These are phyloP conservation scores for Amniculicola lignicola DNA, from an alignment of 495 filamentous ascomycete species.

Conservation along the genomic window DNA sequence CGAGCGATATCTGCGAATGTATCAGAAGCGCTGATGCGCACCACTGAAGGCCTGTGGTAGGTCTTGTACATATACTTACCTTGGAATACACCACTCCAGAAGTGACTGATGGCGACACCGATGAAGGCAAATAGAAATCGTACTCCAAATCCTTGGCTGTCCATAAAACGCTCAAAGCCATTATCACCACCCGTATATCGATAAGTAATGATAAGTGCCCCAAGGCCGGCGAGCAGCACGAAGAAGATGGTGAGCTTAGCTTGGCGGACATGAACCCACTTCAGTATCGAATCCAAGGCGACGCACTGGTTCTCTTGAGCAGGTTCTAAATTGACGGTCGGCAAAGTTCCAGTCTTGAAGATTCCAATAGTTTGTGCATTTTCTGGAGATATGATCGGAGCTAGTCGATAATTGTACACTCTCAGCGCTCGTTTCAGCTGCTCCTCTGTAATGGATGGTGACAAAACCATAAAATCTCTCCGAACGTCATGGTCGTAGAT, in stretches of 20 bases:
- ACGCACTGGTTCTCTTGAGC: not conserved
- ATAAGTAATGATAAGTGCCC: not conserved
- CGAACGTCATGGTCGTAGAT: not conserved
- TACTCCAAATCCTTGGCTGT: conserved; percentile 8
- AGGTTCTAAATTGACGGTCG: not conserved
- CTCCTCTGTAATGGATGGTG: not conserved
- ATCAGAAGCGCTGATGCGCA: too few species aligned
- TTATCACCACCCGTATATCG: conserved; percentile 1
- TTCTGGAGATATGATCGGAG: not conserved
- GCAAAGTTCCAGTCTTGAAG: not conserved
- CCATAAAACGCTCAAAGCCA: conserved; percentile 9
- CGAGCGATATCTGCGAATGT: not conserved
- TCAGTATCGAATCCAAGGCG: not conserved
- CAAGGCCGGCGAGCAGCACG: not conserved
- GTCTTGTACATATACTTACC: too few species aligned
- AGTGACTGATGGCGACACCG: conserved; percentile 6
- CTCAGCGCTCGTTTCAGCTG: not conserved
- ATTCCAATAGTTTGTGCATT: not conserved
- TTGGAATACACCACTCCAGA: not conserved
- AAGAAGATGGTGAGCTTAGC: not conserved
- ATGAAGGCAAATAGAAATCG: conserved; percentile 7
- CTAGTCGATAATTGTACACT: not conserved
- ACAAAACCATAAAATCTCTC: not conserved
- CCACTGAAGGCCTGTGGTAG: too few species aligned
- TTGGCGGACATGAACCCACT: not conserved